These are phyloP conservation scores for Paragyromitra xinjiangensis DNA, from an alignment of 495 filamentous ascomycete species.

Conservation along the genomic window DNA sequence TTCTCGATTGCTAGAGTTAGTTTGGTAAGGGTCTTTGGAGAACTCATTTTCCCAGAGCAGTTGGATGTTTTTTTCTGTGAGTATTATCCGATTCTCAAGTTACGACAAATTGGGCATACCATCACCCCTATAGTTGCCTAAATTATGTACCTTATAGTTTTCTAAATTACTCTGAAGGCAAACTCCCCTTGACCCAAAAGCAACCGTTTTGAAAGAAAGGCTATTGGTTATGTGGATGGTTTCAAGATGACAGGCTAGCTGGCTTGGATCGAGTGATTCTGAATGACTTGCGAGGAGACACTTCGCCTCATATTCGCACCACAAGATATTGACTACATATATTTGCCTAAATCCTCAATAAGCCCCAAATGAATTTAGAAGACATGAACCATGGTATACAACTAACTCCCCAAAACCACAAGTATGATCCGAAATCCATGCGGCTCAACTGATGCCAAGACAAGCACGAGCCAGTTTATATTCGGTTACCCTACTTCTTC, in stretches of 20 bases:
- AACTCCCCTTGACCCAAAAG: background rate
- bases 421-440: background rate
- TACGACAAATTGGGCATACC: no score
- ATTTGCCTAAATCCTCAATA: background rate
- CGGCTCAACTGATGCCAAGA: slow-evolving; percentile 38
- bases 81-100: no score
- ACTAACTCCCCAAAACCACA: background rate
- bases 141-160: no score
- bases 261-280: background rate
- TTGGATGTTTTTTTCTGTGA: no score
- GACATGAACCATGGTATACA: background rate
- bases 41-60: no score
- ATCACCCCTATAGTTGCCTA: no score
- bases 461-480: background rate
- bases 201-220: background rate
- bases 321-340: background rate
- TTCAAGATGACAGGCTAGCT: background rate
- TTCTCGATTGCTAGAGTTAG: no score
- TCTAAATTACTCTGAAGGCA: no score
- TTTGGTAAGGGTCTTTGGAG: no score
- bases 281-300: background rate
- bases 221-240: background rate
- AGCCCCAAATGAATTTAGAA: background rate
- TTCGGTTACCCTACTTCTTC: slow-evolving; percentile 39
- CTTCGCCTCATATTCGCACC: background rate